Evolutionary conservation across 305 asterid genomes (phyloP).

Genomic region (Solanum chacoense): DNA sequence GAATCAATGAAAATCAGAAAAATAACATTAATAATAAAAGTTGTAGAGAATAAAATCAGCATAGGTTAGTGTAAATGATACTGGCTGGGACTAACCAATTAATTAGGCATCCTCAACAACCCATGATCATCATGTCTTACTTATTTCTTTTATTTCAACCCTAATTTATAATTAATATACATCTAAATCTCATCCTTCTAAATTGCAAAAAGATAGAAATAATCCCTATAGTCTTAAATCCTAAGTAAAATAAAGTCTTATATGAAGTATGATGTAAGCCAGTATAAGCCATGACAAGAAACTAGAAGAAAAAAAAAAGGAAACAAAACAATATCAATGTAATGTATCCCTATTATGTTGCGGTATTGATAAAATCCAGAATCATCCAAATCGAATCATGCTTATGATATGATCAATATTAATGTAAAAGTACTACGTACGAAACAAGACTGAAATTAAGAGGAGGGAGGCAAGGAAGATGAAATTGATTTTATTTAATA

Average conservation of each 20-base stretch:
- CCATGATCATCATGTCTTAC: neutral
- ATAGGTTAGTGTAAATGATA: neutral
- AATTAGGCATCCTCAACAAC: neutral
- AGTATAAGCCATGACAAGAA: neutral
- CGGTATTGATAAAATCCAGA: neutral
- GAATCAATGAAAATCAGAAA: neutral
- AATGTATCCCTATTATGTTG: neutral
- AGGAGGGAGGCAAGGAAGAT: neutral
- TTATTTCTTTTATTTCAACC: neutral
- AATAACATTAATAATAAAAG: neutral
- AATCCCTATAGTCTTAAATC: neutral
- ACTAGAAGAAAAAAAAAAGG: neutral
- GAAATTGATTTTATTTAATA: neutral
- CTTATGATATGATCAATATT: neutral
- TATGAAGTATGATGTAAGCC: neutral
- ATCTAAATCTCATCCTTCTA: neutral
- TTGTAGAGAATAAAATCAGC: neutral
- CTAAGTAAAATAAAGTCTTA: neutral
- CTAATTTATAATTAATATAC: neutral
- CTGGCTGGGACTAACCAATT: neutral
- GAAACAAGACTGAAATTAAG: neutral
- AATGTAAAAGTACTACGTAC: neutral
- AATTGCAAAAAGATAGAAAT: neutral
- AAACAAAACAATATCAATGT: neutral
- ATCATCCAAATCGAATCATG: neutral